These are phyloP conservation scores for Hippophae tibetana DNA, from an alignment of 306 rosid species.

Conservation along the genomic window DNA sequence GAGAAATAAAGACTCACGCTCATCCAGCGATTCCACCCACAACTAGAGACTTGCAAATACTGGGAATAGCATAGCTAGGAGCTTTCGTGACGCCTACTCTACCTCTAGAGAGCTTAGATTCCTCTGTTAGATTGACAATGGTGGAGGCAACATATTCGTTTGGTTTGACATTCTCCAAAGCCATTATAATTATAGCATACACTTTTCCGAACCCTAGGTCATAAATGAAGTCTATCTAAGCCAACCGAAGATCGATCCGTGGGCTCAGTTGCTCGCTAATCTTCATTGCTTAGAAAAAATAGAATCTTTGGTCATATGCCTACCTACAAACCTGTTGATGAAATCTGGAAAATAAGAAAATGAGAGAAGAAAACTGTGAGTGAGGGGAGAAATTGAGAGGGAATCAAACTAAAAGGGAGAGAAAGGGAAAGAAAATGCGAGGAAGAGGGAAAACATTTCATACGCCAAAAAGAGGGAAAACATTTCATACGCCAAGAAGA, in stretches of 20 bases:
- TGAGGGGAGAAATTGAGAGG: no score
- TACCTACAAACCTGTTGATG: no score
- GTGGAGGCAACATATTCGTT: constrained; percentile 71
- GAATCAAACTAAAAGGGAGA: no score
- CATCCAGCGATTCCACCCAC: constrained; percentile 99
- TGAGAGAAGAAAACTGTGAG: no score
- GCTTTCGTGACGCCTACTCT: constrained; percentile 71
- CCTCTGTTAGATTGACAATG: constrained; percentile 81
- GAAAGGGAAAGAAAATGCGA: no score
- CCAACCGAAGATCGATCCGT: constrained; percentile 15
- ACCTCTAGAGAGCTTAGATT: constrained; percentile 85
- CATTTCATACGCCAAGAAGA: no score
- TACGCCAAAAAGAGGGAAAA: no score
- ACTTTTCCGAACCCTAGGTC: constrained; percentile 14
- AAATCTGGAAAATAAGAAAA: no score
- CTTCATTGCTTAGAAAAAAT: constrained; percentile 7
- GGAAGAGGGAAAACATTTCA: no score
- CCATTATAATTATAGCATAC: constrained; percentile 30
- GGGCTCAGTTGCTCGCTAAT: background rate
- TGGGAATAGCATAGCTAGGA: constrained; percentile 48
- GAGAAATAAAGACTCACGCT: constrained; percentile 65
- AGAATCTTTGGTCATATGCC: background rate
- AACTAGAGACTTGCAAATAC: constrained; percentile 77
- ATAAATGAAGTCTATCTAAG: constrained; percentile 7
- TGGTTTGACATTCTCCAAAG: constrained; percentile 84